Conservation (phyloP, 352 stramenopile species). For the Thalassiosira ordinaria region DNA sequence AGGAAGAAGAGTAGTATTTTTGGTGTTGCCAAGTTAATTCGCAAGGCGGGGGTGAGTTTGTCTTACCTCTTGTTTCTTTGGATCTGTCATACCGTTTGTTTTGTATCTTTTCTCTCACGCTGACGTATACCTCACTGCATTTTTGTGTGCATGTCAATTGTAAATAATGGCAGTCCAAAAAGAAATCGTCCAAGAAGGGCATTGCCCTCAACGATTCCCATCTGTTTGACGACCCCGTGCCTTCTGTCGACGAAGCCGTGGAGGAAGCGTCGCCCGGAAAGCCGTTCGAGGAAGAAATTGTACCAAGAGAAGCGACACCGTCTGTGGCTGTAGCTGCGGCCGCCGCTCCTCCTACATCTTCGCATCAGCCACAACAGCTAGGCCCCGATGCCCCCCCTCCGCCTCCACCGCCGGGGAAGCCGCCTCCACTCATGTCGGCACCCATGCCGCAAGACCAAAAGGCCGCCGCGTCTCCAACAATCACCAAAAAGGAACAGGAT, state of each 20-base stretch:
- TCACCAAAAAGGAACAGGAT: not conserved
- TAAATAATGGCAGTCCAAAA: conserved; percentile 51
- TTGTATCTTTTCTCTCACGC: no score
- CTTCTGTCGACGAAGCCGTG: not conserved
- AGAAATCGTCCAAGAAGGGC: conserved; percentile 42
- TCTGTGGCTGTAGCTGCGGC: not conserved
- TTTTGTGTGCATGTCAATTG: no score
- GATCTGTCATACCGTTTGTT: not conserved
- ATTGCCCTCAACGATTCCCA: conserved; percentile 30
- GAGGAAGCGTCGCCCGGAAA: no score
- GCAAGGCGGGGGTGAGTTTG: conserved; percentile 36
- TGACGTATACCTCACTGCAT: no score
- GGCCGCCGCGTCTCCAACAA: not conserved
- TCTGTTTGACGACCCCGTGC: conserved; percentile 28
- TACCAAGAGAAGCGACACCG: no score
- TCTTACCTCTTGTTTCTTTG: conserved; percentile 4
- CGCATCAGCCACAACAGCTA: not conserved
- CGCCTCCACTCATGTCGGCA: conserved; percentile 19
- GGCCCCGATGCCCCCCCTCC: not conserved
- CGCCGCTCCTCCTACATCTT: not conserved
- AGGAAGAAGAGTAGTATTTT: conserved; percentile 55
- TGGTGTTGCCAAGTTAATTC: conserved; percentile 46
- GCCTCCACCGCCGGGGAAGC: not conserved
- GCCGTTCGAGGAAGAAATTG: no score
- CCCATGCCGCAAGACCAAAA: not conserved